Conservation (phyloP, 2,329 filamentous ascomycete species). For the Pyrenochaeta sp. region DNA sequence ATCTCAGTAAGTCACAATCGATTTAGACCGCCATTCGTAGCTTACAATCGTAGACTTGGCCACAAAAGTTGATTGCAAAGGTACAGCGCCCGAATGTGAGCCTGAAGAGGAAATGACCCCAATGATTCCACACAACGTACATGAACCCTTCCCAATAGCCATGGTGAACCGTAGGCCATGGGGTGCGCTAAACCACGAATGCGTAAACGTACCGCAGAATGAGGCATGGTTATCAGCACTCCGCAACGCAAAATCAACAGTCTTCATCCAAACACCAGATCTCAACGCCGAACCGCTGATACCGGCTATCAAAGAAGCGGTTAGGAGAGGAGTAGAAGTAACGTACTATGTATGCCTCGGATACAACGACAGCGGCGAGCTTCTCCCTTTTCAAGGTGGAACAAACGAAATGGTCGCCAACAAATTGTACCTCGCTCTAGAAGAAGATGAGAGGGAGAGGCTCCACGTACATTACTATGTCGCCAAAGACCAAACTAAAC, state of each 20-base stretch:
- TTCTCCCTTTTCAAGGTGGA: conserved; percentile 78
- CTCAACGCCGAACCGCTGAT: conserved; percentile 76
- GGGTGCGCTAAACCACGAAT: conserved; percentile 68
- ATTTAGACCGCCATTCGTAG: neutral
- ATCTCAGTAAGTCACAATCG: conserved; percentile 63
- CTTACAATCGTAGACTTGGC: conserved; percentile 45
- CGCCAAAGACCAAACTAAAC: conserved; percentile 74
- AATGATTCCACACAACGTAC: conserved; percentile 39
- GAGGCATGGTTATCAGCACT: conserved; percentile 76
- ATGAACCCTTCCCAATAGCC: conserved; percentile 72
- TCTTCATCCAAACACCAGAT: conserved; percentile 84
- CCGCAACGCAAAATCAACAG: conserved; percentile 66
- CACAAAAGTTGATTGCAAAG: conserved; percentile 59
- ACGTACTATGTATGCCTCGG: conserved; percentile 78
- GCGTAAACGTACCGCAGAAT: conserved; percentile 74
- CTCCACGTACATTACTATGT: conserved; percentile 76
- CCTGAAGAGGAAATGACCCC: conserved; percentile 65
- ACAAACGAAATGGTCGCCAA: conserved; percentile 77
- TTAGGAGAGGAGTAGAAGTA: conserved; percentile 72
- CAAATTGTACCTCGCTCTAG: conserved; percentile 65
- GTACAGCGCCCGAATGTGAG: conserved; percentile 63
- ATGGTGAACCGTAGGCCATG: conserved; percentile 75
- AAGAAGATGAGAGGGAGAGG: conserved; percentile 55
- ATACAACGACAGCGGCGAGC: conserved; percentile 80
- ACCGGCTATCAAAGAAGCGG: conserved; percentile 69